Base-by-base conservation (phyloP, 192 early-diverging fungal genomes). In the Umbelopsis vinacea region DNA sequence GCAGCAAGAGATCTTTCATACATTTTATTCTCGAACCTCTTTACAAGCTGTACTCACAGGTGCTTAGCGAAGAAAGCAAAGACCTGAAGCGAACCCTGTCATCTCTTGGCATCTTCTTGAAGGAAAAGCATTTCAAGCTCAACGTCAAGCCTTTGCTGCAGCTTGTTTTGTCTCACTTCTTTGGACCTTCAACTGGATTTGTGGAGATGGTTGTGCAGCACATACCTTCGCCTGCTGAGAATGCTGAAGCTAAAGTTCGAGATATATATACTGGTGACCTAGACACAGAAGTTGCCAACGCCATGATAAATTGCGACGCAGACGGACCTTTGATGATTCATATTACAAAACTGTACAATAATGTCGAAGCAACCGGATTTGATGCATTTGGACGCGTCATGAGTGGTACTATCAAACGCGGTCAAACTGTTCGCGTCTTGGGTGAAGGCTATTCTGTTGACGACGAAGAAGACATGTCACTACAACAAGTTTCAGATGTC, bases 381-480 rank as follows among this genome's bases (percentile, higher is more conserved):
- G 91, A 93, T 67, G 93, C 92, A 10, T 92, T 99, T 70, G 98
- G 97, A 35, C 93, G 97, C 48, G 89, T 99, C n/a, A 85, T 98
- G 83, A 94, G 93, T 74, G 98, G 98, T 35, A 93, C 92, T 17
- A 82, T 98, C 5, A 82, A 76, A 17, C 75, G 78, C 19, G 95
- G 93, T 6, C 91, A 94, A 77, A 76, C 80, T 37, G 96, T 99
- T 7, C 85, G 94, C 8, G 96, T 98, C 9, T 82, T 99, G 10
- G 97, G 98, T 57, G 96, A 97, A 73, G 91, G 92, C 12, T 99
- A 95, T 78, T 87, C 91, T 7, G 85, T 91, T 6, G 92, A 96
- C 29, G 96, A 99, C 81, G 97, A 98, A 70, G 98, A 99, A 76
- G 98, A 99, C 73, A 95, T 95, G 91, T 90, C 93, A 22, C 85